Evolutionary conservation across 768 basidiomycete genomes (phyloP).

Genomic region (Cyclocybe cylindracea): DNA sequence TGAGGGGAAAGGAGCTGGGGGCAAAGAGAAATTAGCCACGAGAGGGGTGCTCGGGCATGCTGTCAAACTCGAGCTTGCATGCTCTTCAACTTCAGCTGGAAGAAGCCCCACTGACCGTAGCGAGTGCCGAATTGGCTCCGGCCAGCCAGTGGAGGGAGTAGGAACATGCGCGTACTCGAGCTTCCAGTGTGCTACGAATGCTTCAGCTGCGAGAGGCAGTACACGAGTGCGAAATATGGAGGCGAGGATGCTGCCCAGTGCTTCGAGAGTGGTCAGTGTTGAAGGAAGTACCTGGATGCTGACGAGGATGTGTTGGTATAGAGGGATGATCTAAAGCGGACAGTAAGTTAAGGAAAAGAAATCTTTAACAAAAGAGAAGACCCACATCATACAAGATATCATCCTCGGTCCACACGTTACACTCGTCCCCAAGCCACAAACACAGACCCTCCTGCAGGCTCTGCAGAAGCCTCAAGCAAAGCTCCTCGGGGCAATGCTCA

Average conservation of each 20-base stretch:
- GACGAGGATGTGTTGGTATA: slow-evolving; percentile 63
- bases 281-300: slow-evolving; percentile 49
- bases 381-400: slow-evolving; percentile 64
- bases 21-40: slow-evolving; percentile 11
- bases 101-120: slow-evolving; percentile 18
- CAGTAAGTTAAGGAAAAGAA: slow-evolving; percentile 1
- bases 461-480: slow-evolving; percentile 47
- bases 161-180: slow-evolving; percentile 39
- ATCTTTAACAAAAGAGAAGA: slow-evolving; percentile 8
- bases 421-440: slow-evolving; percentile 68
- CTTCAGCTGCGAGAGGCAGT: slow-evolving; percentile 45
- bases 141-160: slow-evolving; percentile 55
- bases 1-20: slow-evolving; percentile 15
- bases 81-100: neutral
- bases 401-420: slow-evolving; percentile 44
- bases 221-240: slow-evolving; percentile 60
- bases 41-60: slow-evolving; percentile 5
- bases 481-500: slow-evolving; percentile 53
- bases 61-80: neutral
- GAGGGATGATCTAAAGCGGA: slow-evolving; percentile 52
- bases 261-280: slow-evolving; percentile 40
- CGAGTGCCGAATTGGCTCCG: slow-evolving; percentile 32
- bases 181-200: slow-evolving; percentile 68
- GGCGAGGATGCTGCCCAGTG: slow-evolving; percentile 51
- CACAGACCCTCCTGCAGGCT: slow-evolving; percentile 53